Base-by-base conservation (phyloP, 2,329 filamentous ascomycete species). In the Colletotrichum agaves region DNA sequence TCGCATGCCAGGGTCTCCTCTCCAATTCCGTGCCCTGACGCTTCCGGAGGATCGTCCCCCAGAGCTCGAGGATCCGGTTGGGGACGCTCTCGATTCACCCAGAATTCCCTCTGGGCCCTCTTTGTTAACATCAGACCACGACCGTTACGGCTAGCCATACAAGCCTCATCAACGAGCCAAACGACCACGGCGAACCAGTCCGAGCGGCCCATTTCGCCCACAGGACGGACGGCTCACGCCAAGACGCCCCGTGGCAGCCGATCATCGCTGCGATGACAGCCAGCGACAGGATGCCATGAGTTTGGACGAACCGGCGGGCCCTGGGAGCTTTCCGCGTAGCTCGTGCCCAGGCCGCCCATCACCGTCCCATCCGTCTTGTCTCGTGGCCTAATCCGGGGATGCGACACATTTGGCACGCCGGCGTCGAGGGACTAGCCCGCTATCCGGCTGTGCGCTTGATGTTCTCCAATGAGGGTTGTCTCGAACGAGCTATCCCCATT, bases 371-470 rank as follows among this genome's bases (percentile, higher is more conserved):
- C 53, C 39, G 23, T 35, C 21, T 19, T 15, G 23, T 31, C 39
- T 53, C 33, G 50, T 53, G 33, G 23, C 61, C 61, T 33, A 33
- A 67, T 67, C 65, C 61, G 65, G 65, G 50, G 17, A 31, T 59
- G 53, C 53, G 31, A 60, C 53, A 64, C 47, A 63, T n/a, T 10
- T 21, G 19, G 31, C 21, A 11, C 21, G 43, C 27, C 19, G 44
- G 35, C 63, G 19, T 17, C 31, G 59, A 23, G 15, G 23, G 31
- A 39, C 63, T 52, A 63, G 61, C 46, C 46, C 13, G 21, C 15
- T 21, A 43, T 19, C 33, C 15, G 46, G 21, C 47, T 43, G 21
- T 35, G 46, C 56, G 15, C 37, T 47, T 23, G 33, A 41, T 37
- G 61, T 31, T 49, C 23, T 37, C 10, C 46, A 31, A 39, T 35